Evolutionary conservation across 2,329 filamentous ascomycete genomes (phyloP), one percentile per base, ranked within the genome.

Genomic region (Fusarium zealandicum): DNA sequence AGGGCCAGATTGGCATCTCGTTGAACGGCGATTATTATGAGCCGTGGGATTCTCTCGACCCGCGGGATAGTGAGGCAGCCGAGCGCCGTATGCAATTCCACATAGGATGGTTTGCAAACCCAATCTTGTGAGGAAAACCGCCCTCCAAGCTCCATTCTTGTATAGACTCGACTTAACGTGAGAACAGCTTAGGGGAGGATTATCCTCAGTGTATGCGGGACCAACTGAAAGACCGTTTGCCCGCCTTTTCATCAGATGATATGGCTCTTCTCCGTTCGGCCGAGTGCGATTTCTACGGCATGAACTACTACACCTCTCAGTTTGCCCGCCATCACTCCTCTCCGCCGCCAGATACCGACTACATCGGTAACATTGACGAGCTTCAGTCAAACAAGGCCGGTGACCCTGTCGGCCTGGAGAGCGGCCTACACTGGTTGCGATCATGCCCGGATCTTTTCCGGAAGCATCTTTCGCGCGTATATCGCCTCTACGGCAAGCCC

Each of bases 31-130:
- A 76, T 18, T 76, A 65, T 54, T 75, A 71, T 37, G 72, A 74
- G 47, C 73, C 74, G 0, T 76, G 69, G 64, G 72, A 76, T 22
- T 41, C 39, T 10, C 53, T 37, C 2, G 64, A 70, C 11, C 41
- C 52, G 0, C 28, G 33, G 5, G 72, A 75, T 20, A 47, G 50
- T 1, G 70, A 71, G 5, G 74, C 74, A 1, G 70, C 69, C 2
- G 66, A 73, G 54, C 53, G 72, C 1, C 51, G 71, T 0, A 73
- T 76, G 71, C 54, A 74, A 12, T 76, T 76, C 17, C 69, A 73
- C 41, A 72, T 76, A 4, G 73, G 71, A 6, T 76, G 74, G 74
- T 76, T 75, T 46, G 73, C 72, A 1, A 69, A 75, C 38, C 73
- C 73, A 9, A 71, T 76, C 6, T 76, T 75, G 61, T 60, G 16